Conservation (phyloP, 2,329 filamentous ascomycete species). For the Colletotrichum incanum region DNA sequence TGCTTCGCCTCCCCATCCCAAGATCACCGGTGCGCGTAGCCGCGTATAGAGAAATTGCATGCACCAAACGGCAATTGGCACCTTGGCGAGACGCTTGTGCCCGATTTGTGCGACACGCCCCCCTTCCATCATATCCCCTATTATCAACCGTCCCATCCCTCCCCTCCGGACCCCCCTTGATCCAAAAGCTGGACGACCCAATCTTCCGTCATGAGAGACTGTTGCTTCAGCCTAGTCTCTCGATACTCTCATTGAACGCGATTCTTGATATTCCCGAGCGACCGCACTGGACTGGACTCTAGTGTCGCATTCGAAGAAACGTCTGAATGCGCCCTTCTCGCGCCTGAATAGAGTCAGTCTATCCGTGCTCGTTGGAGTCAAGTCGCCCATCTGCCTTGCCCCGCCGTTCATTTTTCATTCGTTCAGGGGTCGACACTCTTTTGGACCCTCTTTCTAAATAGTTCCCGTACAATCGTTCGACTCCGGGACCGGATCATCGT, state of each 20-base stretch:
- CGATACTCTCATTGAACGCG: constrained; percentile 1
- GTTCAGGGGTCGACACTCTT: not conserved
- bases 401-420: not conserved
- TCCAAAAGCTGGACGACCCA: constrained; percentile 9
- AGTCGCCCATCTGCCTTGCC: not conserved
- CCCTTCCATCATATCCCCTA: not conserved
- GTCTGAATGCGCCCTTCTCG: not conserved
- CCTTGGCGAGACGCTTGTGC: not conserved
- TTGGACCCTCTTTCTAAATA: not conserved
- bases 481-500: not conserved
- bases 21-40: not conserved
- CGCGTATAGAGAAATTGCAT: constrained; percentile 13
- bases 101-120: not conserved
- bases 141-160: not conserved
- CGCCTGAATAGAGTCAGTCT: not conserved
- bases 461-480: not conserved
- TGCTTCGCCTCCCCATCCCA: constrained; percentile 4
- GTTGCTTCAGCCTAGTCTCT: constrained; percentile 6
- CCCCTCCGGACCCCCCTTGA: not conserved
- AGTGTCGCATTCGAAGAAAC: not conserved
- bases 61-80: constrained; percentile 1
- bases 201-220: constrained; percentile 15
- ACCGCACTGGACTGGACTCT: constrained; percentile 7
- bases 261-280: not conserved
- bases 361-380: too few species aligned